phyloP scores from a whole-genome alignment of 2,329 filamentous ascomycete species.

The Cucurbitaria berberidis region DNA sequence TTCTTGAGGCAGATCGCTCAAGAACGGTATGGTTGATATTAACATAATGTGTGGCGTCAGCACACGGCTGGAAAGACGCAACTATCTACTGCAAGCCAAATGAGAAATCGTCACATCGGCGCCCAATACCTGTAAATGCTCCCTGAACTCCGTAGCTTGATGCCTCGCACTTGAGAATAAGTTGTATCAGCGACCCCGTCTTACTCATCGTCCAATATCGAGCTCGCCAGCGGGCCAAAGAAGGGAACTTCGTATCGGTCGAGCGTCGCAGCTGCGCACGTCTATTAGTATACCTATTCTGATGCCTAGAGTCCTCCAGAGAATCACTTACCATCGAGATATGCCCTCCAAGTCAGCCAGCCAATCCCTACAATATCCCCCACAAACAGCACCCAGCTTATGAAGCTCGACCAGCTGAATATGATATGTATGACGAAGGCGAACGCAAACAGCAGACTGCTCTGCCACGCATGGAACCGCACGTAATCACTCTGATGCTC shows the following conservation, averaged over 20 bases:
- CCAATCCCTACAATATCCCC: constrained; percentile 77
- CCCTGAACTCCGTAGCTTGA: constrained; percentile 15
- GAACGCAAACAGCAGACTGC: constrained; percentile 78
- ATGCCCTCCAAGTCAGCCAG: constrained; percentile 78
- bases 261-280: constrained; percentile 63
- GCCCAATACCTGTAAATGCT: constrained; percentile 8
- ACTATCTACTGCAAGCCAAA: background rate
- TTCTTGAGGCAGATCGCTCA: constrained; percentile 80
- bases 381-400: constrained; percentile 83
- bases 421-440: constrained; percentile 77
- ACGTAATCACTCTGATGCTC: constrained; percentile 98
- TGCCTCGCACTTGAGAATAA: background rate
- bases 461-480: constrained; percentile 97
- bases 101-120: background rate
- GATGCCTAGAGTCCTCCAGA: constrained; percentile 1
- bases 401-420: constrained; percentile 80
- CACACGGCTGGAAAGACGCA: background rate
- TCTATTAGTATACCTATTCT: constrained; percentile 21
- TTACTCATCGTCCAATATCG: constrained; percentile 86
- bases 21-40: constrained; percentile 63
- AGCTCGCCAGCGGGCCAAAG: constrained; percentile 83
- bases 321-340: constrained; percentile 72
- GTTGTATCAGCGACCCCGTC: background rate
- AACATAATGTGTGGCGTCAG: background rate
- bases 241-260: constrained; percentile 83